Conservation (phyloP, 495 filamentous ascomycete genomes). For the Astrothelium subdiscretum region DNA sequence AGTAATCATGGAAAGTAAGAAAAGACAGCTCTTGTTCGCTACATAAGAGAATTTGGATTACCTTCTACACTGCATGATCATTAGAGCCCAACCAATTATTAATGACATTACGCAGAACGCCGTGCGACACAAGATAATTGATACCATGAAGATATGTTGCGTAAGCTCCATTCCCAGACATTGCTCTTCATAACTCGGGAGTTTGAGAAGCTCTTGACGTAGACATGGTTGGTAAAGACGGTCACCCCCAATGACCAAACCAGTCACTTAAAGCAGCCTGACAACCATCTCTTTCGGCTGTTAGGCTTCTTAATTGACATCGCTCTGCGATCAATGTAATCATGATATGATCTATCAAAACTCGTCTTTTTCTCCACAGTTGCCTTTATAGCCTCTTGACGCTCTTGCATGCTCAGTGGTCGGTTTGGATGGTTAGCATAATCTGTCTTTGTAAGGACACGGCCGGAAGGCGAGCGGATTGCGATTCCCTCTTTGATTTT, state of each 20-base stretch:
- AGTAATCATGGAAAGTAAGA: no score
- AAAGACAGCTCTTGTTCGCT: no score
- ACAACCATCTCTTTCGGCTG: not conserved
- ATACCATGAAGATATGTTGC: no score
- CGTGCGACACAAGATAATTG: no score
- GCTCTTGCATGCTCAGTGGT: conserved; percentile 25
- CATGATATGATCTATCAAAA: not conserved
- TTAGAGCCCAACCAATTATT: no score
- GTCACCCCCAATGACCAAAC: not conserved
- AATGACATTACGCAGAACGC: no score
- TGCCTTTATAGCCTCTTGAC: conserved; percentile 21
- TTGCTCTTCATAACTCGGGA: no score
- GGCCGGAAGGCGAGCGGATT: conserved; percentile 23
- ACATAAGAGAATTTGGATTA: no score
- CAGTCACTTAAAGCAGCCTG: not conserved
- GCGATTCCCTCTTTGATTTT: conserved; percentile 13
- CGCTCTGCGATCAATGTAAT: not conserved
- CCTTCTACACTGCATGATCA: no score
- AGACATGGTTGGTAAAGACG: not conserved
- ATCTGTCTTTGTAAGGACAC: conserved; percentile 15
- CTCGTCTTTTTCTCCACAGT: conserved; percentile 3
- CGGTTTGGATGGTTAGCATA: conserved; percentile 20
- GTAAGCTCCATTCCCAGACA: no score
- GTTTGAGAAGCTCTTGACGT: not conserved
- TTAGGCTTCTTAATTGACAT: not conserved